phyloP scores from a whole-genome alignment of 768 basidiomycete genomes.

The Amanita pseudoporphyria region DNA sequence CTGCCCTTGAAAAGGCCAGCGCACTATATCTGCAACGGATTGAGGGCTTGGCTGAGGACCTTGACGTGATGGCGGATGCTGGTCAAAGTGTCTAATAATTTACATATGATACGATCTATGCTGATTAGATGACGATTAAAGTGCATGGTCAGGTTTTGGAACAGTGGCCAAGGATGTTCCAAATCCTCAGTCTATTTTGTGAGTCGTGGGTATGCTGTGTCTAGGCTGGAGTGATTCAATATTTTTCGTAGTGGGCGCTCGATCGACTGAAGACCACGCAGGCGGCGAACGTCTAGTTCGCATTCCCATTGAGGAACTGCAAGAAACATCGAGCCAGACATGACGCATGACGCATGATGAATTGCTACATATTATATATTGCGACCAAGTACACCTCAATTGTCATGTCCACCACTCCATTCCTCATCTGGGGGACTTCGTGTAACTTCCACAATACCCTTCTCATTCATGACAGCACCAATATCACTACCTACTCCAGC shows the following conservation, averaged over 20 bases:
- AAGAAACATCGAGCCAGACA: conserved; percentile 17
- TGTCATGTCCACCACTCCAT: too few relatives aligned
- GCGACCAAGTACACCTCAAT: conserved; percentile 28
- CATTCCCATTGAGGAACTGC: conserved; percentile 62
- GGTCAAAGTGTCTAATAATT: conserved; percentile 42
- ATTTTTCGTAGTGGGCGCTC: neutral
- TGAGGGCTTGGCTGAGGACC: conserved; percentile 60
- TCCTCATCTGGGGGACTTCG: conserved; percentile 32
- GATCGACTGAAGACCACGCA: neutral
- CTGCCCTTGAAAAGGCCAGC: conserved; percentile 59
- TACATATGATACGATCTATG: neutral
- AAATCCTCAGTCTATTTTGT: conserved; percentile 64
- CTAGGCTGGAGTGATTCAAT: neutral
- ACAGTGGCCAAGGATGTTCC: conserved; percentile 81
- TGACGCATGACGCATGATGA: neutral
- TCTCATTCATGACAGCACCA: conserved; percentile 33
- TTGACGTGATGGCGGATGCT: conserved; percentile 69
- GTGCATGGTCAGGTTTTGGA: conserved; percentile 71
- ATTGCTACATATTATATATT: conserved; percentile 17
- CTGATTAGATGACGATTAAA: neutral
- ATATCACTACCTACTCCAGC: conserved; percentile 32
- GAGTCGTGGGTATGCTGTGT: conserved; percentile 23
- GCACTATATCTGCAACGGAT: conserved; percentile 57
- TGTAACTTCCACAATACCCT: conserved; percentile 34
- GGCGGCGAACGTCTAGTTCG: conserved; percentile 61